These are phyloP conservation scores for Westerdykella sp. DNA, from an alignment of 2,329 filamentous ascomycete genomes.

Conservation along the genomic window DNA sequence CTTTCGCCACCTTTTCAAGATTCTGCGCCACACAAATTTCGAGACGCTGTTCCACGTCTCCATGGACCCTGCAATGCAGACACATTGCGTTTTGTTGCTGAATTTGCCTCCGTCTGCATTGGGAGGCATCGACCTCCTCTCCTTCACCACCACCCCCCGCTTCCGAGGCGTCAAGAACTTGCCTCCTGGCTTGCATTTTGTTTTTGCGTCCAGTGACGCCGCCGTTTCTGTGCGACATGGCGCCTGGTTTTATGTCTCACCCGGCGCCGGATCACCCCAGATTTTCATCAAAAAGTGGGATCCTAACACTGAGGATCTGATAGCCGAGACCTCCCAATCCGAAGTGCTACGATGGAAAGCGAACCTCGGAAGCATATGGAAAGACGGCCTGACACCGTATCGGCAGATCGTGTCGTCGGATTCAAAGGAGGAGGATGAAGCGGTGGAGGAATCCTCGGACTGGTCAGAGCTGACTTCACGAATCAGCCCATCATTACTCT, in stretches of 20 bases:
- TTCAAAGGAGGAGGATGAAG: conserved; percentile 24
- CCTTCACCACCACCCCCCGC: conserved; percentile 56
- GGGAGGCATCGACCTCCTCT: conserved; percentile 52
- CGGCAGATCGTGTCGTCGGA: conserved; percentile 36
- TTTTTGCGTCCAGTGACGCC: conserved; percentile 54
- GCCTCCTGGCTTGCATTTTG: conserved; percentile 54
- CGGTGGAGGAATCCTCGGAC: conserved; percentile 43
- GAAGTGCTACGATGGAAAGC: conserved; percentile 47
- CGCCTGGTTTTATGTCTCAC: conserved; percentile 53
- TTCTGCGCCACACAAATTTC: conserved; percentile 31
- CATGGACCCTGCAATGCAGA: conserved; percentile 31
- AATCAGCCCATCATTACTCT: conserved; percentile 46
- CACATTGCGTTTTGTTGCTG: conserved; percentile 39
- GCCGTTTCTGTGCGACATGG: conserved; percentile 57
- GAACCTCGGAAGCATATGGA: conserved; percentile 53
- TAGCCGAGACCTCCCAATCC: conserved; percentile 37
- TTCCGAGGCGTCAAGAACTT: conserved; percentile 58
- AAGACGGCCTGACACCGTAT: conserved; percentile 46
- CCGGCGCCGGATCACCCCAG: conserved; percentile 30
- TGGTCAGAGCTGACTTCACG: conserved; percentile 50
- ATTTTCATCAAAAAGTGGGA: conserved; percentile 56
- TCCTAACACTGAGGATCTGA: conserved; percentile 41
- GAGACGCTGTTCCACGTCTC: conserved; percentile 31
- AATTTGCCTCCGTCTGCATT: conserved; percentile 42
- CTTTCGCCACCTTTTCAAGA: conserved; percentile 15